Base-by-base conservation (phyloP, 2,329 filamentous ascomycete genomes). In the Cladophialophora chaetospira region DNA sequence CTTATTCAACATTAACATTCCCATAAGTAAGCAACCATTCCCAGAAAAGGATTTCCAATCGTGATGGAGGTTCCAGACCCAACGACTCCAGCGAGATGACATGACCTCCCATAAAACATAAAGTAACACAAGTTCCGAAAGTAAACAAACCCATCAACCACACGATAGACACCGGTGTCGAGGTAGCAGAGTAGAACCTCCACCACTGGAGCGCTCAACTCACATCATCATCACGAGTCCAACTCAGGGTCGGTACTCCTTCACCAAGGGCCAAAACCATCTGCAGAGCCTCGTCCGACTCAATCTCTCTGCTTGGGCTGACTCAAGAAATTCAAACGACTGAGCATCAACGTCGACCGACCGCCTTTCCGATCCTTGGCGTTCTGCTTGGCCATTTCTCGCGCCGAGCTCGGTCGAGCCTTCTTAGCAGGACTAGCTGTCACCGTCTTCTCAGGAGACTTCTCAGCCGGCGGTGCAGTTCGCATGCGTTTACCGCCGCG, bases 241-340 rank as follows among this genome's bases (percentile, higher is more conserved):
- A n/a, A n/a, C n/a, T n/a, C n/a, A n/a, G n/a, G n/a, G n/a, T n/a
- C n/a, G n/a, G n/a, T n/a, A n/a, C n/a, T n/a, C n/a, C n/a, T n/a
- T n/a, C n/a, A n/a, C n/a, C n/a, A n/a, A n/a, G n/a, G n/a, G n/a
- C n/a, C n/a, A n/a, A n/a, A n/a, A n/a, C n/a, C n/a, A n/a, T n/a
- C n/a, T n/a, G n/a, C n/a, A n/a, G n/a, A n/a, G n/a, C n/a, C n/a
- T n/a, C n/a, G n/a, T n/a, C 15, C 23, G 17, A 28, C 31, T 63
- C 48, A 66, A 33, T 33, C 47, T 57, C 64, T 60, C 35, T 69
- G 64, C 67, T 78, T 79, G 2, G 77, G 77, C 55, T 73, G 73
- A 13, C 75, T 69, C 29, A 79, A 70, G 72, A 78, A 72, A 57
- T 79, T 77, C 65, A 79, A 65, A 25, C 77, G 73, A 57, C 74